Conservation (phyloP, 768 basidiomycete species). For the Tubosaeta brunneosetosa region DNA sequence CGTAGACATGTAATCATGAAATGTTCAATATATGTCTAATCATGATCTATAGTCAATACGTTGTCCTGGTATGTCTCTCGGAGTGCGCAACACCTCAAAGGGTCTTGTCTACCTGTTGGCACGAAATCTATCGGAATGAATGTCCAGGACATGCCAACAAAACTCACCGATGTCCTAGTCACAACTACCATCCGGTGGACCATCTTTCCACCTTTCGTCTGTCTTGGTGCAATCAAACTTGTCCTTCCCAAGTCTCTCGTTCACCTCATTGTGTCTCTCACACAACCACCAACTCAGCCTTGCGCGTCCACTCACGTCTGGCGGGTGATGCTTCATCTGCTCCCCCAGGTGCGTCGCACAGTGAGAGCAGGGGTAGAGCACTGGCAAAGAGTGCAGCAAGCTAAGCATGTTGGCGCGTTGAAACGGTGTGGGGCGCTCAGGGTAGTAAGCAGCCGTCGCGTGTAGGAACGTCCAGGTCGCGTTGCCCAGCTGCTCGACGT, state of each 20-base stretch:
- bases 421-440: slow-evolving; percentile 65
- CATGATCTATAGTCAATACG: too few relatives aligned
- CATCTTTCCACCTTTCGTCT: slow-evolving; percentile 91
- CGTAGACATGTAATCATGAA: too few relatives aligned
- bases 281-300: slow-evolving; percentile 84
- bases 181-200: slow-evolving; percentile 82
- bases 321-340: slow-evolving; percentile 60
- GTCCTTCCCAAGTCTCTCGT: slow-evolving; percentile 78
- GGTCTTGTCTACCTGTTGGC: too few relatives aligned
- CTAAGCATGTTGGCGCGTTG: slow-evolving; percentile 83
- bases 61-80: not conserved
- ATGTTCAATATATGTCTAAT: too few relatives aligned
- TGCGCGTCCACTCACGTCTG: slow-evolving; percentile 69
- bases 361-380: slow-evolving; percentile 82
- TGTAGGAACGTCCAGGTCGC: slow-evolving; percentile 98
- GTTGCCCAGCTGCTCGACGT: slow-evolving; percentile 82
- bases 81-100: too few relatives aligned
- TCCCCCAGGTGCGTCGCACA: slow-evolving; percentile 83
- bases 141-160: not conserved
- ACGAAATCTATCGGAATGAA: not conserved
- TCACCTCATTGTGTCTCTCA: slow-evolving; percentile 90
- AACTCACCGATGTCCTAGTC: slow-evolving; percentile 46
- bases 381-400: slow-evolving; percentile 71
- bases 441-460: slow-evolving; percentile 93
- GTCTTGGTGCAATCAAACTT: slow-evolving; percentile 77